Conservation (phyloP, 495 filamentous ascomycete species). For the Daldinia loculata region DNA sequence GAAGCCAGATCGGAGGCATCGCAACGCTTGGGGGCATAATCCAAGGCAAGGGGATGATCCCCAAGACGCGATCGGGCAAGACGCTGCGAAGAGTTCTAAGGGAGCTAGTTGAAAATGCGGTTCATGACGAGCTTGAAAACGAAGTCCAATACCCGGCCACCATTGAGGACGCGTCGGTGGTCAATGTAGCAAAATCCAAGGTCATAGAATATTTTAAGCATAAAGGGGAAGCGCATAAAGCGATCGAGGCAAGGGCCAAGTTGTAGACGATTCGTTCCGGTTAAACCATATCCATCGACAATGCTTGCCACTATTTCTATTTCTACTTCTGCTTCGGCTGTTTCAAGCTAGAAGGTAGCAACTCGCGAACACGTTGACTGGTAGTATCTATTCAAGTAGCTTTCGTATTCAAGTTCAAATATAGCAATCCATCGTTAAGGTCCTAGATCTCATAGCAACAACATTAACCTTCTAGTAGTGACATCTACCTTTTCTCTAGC, state of each 20-base stretch:
- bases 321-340: not conserved
- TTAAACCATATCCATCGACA: not conserved
- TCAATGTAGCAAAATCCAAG: slow-evolving; percentile 58
- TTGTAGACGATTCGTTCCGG: slow-evolving; percentile 47
- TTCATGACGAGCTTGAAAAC: slow-evolving; percentile 59
- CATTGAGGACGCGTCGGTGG: slow-evolving; percentile 61
- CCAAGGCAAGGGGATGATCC: slow-evolving; percentile 86
- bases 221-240: slow-evolving; percentile 56
- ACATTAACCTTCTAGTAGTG: not conserved
- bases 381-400: not conserved
- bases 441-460: not conserved
- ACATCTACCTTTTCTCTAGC: not conserved
- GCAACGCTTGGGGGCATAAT: slow-evolving; percentile 86
- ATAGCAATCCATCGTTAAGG: not conserved
- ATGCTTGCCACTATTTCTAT: not conserved
- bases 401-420: slow-evolving; percentile 1
- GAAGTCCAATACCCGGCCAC: slow-evolving; percentile 62
- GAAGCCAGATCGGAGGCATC: slow-evolving; percentile 88
- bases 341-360: not conserved
- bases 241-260: slow-evolving; percentile 66
- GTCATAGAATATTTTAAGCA: slow-evolving; percentile 60
- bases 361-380: not conserved
- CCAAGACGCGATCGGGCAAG: slow-evolving; percentile 89
- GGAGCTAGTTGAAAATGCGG: slow-evolving; percentile 78
- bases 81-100: slow-evolving; percentile 81